Evolutionary conservation across 2,329 filamentous ascomycete genomes (phyloP).

Genomic region (Diplodia intermedia): DNA sequence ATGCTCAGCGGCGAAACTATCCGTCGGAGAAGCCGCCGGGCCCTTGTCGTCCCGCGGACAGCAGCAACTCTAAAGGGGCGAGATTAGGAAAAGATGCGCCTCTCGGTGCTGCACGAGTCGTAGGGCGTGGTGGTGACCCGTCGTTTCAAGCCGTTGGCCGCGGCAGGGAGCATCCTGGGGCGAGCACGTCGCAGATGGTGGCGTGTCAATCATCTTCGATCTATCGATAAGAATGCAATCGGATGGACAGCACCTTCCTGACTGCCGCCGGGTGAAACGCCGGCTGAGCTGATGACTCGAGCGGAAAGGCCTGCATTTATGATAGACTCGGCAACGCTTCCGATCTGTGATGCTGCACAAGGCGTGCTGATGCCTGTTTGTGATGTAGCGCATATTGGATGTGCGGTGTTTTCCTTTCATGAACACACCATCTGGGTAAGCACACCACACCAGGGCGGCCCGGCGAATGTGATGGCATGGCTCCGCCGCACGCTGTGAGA

Average conservation of each 20-base stretch:
- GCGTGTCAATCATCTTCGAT: constrained; percentile 23
- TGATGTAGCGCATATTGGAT: background rate
- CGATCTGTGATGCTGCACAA: background rate
- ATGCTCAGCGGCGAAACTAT: background rate
- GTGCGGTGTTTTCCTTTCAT: background rate
- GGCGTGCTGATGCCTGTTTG: background rate
- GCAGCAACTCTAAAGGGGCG: background rate
- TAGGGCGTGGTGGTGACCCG: background rate
- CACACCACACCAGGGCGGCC: background rate
- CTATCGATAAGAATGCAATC: constrained; percentile 24
- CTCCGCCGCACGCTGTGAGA: background rate
- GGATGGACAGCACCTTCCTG: background rate
- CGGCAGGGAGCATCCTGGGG: constrained; percentile 10
- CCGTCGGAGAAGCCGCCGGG: background rate
- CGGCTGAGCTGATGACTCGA: constrained; percentile 11
- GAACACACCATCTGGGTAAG: background rate
- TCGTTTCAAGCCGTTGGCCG: constrained; percentile 11
- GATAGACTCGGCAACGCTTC: background rate
- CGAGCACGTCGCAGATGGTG: constrained; percentile 21
- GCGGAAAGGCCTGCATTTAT: background rate
- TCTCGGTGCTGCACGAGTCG: background rate
- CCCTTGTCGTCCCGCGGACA: background rate
- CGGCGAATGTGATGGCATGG: background rate
- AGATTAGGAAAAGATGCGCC: constrained; percentile 15
- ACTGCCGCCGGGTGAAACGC: background rate